Evolutionary conservation across 805 yeast species (phyloP).

Genomic region (Lachancea mirantina): DNA sequence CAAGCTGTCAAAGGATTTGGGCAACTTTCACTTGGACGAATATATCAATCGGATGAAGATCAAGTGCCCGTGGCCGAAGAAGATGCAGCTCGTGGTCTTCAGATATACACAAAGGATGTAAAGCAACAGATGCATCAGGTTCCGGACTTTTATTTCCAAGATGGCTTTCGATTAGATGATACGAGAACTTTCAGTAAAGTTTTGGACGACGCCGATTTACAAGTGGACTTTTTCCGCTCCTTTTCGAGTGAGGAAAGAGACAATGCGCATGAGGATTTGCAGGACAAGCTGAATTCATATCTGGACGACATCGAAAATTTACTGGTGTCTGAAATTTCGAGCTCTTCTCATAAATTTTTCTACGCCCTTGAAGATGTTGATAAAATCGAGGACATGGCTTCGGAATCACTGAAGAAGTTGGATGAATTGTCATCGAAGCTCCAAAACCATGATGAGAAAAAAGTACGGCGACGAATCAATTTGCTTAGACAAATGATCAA

Average conservation of each 20-base stretch:
- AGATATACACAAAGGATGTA: conserved; percentile 10
- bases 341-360: conserved; percentile 78
- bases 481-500: conserved; percentile 44
- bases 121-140: conserved; percentile 30
- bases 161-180: conserved; percentile 74
- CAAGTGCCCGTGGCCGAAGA: conserved; percentile 9
- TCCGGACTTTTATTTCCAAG: conserved; percentile 62
- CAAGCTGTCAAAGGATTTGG: conserved; percentile 32
- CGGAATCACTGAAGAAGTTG: conserved; percentile 42
- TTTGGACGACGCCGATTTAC: conserved; percentile 48
- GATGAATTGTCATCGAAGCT: conserved; percentile 42
- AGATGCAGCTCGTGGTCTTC: conserved; percentile 15
- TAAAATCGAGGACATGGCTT: conserved; percentile 49
- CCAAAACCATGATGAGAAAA: conserved; percentile 38
- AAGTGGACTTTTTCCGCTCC: conserved; percentile 25
- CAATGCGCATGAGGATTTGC: conserved; percentile 51
- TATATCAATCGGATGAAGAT: conserved; percentile 15
- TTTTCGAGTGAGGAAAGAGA: conserved; percentile 31
- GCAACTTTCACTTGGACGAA: conserved; percentile 28
- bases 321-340: conserved; percentile 73
- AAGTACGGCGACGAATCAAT: conserved; percentile 44
- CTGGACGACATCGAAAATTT: conserved; percentile 80
- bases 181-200: conserved; percentile 78
- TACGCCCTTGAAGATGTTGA: conserved; percentile 75
- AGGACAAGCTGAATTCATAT: conserved; percentile 73